These are phyloP conservation scores for Vicia faba DNA, from an alignment of 306 rosid genomes.

Conservation along the genomic window DNA sequence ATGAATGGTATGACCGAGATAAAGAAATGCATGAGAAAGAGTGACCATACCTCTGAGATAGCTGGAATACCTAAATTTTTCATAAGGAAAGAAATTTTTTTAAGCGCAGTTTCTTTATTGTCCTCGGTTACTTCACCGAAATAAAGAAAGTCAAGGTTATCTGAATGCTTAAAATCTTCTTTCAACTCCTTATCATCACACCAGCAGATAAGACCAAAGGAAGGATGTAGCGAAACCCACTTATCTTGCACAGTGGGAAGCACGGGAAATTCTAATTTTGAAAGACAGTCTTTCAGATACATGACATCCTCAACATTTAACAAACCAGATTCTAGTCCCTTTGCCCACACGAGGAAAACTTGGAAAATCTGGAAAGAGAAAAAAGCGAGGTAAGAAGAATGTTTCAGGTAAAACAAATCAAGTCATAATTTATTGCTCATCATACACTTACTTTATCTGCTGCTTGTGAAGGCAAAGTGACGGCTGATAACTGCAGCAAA, in stretches of 20 bases:
- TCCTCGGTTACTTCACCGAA: conserved; percentile 58
- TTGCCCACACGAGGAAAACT: conserved; percentile 77
- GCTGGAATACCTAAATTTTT: conserved; percentile 77
- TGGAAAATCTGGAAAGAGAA: conserved; percentile 61
- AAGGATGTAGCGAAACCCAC: conserved; percentile 93
- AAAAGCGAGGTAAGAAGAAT: conserved; percentile 34
- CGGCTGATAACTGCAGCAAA: conserved; percentile 73
- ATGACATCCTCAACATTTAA: conserved; percentile 57
- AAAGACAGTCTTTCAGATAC: conserved; percentile 69
- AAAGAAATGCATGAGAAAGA: conserved; percentile 26
- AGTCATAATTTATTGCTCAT: conserved; percentile 14
- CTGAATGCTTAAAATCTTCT: conserved; percentile 68
- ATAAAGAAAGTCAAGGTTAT: conserved; percentile 65
- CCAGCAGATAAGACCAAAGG: conserved; percentile 84
- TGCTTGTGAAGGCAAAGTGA: conserved; percentile 71
- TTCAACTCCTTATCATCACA: conserved; percentile 67
- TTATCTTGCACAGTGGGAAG: conserved; percentile 89
- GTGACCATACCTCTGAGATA: conserved; percentile 77
- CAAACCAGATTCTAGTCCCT: conserved; percentile 68
- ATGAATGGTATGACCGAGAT: conserved; percentile 15
- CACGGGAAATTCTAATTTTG: conserved; percentile 56
- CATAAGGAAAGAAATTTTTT: conserved; percentile 64
- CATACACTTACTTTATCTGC: conserved; percentile 63
- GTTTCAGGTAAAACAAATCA: conserved; percentile 32
- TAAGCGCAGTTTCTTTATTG: conserved; percentile 50